These are phyloP conservation scores for Botrytis hyacinthi DNA, from an alignment of 2,329 filamentous ascomycete species.

Conservation along the genomic window DNA sequence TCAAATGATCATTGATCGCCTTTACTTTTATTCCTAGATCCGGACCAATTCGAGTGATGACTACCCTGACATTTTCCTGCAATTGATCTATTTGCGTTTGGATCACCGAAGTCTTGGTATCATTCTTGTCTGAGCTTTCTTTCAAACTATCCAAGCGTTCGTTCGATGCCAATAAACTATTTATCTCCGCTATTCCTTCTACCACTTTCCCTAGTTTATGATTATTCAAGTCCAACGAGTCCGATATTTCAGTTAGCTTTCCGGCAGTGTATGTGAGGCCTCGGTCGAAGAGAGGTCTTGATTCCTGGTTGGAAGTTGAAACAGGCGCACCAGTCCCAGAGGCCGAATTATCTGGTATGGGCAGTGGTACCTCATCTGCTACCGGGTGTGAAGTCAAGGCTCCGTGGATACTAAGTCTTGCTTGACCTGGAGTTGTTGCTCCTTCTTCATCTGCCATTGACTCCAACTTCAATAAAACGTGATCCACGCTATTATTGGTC, in stretches of 20 bases:
- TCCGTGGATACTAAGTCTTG: not conserved
- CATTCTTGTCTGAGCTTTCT: conserved; percentile 30
- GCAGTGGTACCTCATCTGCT: not conserved
- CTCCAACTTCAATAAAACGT: conserved; percentile 33
- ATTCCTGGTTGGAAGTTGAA: not conserved
- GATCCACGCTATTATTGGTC: conserved; percentile 37
- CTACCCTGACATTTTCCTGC: conserved; percentile 32
- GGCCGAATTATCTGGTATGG: not conserved
- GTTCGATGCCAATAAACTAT: conserved; percentile 27
- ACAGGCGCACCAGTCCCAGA: not conserved
- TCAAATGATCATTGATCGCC: conserved; percentile 28
- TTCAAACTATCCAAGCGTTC: conserved; percentile 30
- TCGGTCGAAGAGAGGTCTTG: not conserved
- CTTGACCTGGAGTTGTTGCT: not conserved
- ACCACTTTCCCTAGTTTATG: conserved; percentile 29
- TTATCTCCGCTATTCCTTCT: conserved; percentile 28
- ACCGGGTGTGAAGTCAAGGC: conserved; percentile 6
- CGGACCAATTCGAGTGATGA: conserved; percentile 32
- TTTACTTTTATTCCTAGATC: conserved; percentile 32
- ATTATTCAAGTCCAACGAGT: conserved; percentile 31
- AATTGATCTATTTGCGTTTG: conserved; percentile 38
- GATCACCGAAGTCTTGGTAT: conserved; percentile 31
- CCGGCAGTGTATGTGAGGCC: conserved; percentile 28
- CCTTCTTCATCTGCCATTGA: conserved; percentile 24
- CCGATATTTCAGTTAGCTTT: conserved; percentile 32